Evolutionary conservation across 176 grass and related monocot genomes (phyloP).

Genomic region (Eleusine coracana): DNA sequence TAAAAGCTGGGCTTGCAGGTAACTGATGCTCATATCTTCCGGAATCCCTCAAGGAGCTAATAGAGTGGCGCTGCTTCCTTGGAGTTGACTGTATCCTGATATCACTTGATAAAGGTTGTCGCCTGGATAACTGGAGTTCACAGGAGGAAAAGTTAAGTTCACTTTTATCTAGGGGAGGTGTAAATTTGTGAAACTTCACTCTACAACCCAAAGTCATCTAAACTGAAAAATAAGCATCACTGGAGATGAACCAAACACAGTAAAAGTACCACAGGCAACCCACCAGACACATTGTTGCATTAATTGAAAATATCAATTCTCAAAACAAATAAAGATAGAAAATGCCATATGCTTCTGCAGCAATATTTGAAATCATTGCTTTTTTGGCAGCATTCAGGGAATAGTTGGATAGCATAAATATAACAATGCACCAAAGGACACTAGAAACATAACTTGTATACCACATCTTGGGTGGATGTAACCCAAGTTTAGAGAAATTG

Average conservation of each 20-base stretch:
- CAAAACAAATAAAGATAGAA: background rate
- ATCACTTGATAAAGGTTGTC: slow-evolving; percentile 35
- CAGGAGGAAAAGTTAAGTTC: background rate
- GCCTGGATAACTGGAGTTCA: slow-evolving; percentile 34
- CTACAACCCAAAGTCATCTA: slow-evolving; percentile 13
- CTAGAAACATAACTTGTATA: background rate
- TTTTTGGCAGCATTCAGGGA: slow-evolving; percentile 6
- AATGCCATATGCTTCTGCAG: background rate
- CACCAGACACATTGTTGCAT: too few species aligned
- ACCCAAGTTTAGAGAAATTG: background rate
- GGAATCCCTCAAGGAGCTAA: slow-evolving; percentile 39
- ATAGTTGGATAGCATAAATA: background rate
- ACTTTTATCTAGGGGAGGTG: background rate
- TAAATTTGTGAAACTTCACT: background rate
- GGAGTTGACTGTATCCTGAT: slow-evolving; percentile 46
- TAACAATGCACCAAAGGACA: slow-evolving; percentile 12
- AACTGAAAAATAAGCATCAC: background rate
- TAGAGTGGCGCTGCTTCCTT: slow-evolving; percentile 45
- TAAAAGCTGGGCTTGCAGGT: slow-evolving; percentile 35
- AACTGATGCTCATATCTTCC: slow-evolving; percentile 24
- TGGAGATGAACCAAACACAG: background rate
- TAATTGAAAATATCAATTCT: too few species aligned
- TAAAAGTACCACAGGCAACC: background rate
- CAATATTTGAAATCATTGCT: slow-evolving; percentile 2
- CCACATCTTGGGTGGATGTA: background rate